A percentile compares a stretch with the other conserved stretches of the same genome.
Evolutionary conservation across 257 asterid species (phyloP).

Genomic region (Rhazya stricta): DNA sequence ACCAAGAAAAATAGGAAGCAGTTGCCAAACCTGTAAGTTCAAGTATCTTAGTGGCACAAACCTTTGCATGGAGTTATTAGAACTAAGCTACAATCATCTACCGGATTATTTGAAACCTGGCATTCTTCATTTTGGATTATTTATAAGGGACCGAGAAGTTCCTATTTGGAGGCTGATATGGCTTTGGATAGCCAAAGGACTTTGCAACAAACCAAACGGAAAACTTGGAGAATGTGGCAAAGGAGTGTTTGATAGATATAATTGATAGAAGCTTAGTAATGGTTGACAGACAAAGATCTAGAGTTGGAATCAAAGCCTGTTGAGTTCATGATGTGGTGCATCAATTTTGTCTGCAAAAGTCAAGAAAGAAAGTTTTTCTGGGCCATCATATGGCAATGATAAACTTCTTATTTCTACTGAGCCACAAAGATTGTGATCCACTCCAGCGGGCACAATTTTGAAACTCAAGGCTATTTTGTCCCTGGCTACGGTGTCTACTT

Average conservation of each 20-base stretch:
- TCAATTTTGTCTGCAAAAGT: not conserved
- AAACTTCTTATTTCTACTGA: not conserved
- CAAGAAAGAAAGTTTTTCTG: not conserved
- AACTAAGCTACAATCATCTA: slow-evolving; percentile 12
- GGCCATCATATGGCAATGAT: not conserved
- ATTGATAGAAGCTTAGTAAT: not conserved
- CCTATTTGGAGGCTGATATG: not conserved
- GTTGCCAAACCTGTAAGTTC: not conserved
- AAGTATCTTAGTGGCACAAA: not conserved
- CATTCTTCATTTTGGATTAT: too few species aligned
- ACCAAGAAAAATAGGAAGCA: not conserved
- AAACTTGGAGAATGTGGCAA: not conserved
- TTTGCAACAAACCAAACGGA: not conserved
- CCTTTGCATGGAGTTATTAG: not conserved
- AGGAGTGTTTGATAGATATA: not conserved
- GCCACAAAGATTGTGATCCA: not conserved
- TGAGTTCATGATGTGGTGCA: not conserved
- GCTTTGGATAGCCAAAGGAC: too few species aligned
- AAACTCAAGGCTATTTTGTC: too few species aligned
- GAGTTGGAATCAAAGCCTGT: not conserved
- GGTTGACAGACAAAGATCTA: not conserved
- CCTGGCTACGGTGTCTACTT: not conserved
- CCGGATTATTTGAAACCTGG: slow-evolving; percentile 14
- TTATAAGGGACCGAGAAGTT: not conserved
- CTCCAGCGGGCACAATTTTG: too few species aligned